Evolutionary conservation across 345 rosid species (phyloP).

Genomic region (Trapa incisa): DNA sequence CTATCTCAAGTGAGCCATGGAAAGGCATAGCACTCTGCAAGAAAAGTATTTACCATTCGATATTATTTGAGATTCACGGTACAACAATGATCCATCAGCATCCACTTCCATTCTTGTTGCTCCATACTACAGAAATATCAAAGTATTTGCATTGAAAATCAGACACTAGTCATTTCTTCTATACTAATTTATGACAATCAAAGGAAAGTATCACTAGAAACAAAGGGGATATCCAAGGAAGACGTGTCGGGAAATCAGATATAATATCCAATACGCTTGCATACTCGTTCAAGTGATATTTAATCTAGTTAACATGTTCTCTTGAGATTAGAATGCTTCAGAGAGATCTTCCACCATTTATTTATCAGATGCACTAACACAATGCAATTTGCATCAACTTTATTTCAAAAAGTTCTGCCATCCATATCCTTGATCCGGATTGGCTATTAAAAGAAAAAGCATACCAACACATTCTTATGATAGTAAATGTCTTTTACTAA

Average conservation of each 20-base stretch:
- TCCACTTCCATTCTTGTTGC: conserved; percentile 80
- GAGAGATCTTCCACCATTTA: background rate
- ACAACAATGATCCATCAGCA: conserved; percentile 66
- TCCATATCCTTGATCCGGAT: no score
- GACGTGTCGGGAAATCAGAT: background rate
- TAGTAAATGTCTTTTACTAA: background rate
- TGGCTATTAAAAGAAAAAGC: no score
- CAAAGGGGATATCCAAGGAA: background rate
- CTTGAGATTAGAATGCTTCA: background rate
- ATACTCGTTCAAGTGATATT: background rate
- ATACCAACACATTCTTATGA: no score
- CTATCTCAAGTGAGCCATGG: background rate
- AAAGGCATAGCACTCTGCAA: background rate
- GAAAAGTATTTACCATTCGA: conserved; percentile 31
- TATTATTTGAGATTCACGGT: conserved; percentile 47
- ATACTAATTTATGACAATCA: background rate
- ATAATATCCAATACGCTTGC: background rate
- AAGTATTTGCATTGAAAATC: conserved; percentile 3
- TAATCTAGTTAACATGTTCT: background rate
- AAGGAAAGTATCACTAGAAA: background rate
- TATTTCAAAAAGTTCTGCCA: background rate
- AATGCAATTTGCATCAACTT: background rate
- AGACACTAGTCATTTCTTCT: no score
- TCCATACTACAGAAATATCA: conserved; percentile 40
- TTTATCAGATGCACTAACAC: background rate